Percentiles rank a stretch among this genome's conserved stretches.
Conservation (phyloP, 2,329 filamentous ascomycete species). For the Diaporthe longicolla region DNA sequence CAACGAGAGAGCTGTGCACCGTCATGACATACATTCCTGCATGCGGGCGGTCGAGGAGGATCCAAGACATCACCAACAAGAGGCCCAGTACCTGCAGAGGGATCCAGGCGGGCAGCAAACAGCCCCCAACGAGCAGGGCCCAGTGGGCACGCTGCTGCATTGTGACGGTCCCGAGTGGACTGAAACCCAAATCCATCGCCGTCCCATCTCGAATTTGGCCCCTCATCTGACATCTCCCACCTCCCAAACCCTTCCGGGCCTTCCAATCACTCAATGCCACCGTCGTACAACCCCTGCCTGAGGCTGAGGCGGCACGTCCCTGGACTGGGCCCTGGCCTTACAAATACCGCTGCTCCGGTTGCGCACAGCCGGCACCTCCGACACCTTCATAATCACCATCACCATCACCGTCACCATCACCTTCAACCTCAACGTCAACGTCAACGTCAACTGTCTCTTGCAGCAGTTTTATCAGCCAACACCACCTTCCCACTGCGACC, state of each 20-base stretch:
- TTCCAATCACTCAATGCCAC: slow-evolving; percentile 26
- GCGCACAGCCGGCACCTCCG: too few relatives aligned
- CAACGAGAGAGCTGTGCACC: background rate
- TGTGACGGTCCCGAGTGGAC: slow-evolving; percentile 8
- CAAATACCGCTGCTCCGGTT: too few relatives aligned
- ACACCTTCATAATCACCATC: background rate
- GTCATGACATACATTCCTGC: background rate
- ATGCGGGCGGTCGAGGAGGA: background rate
- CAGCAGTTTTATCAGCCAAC: slow-evolving; percentile 8
- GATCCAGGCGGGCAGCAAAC: background rate
- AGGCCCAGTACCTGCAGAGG: slow-evolving; percentile 1
- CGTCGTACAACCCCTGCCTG: slow-evolving; percentile 22
- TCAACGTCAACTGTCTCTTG: slow-evolving; percentile 7
- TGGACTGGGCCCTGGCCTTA: slow-evolving; percentile 3
- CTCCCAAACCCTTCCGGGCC: slow-evolving; percentile 10
- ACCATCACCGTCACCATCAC: slow-evolving; percentile 22
- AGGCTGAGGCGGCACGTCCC: slow-evolving; percentile 25
- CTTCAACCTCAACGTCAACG: background rate
- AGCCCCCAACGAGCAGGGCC: slow-evolving; percentile 16
- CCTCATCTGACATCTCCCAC: background rate
- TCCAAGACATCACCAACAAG: slow-evolving; percentile 19
- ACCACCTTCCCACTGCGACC: slow-evolving; percentile 33
- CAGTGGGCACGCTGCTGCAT: slow-evolving; percentile 12
- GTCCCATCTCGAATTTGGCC: slow-evolving; percentile 18
- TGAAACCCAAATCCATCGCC: slow-evolving; percentile 19